Percentiles rank a stretch among this genome's conserved stretches.
Conservation (phyloP, 768 basidiomycete genomes). For the Kwoniella pini region DNA sequence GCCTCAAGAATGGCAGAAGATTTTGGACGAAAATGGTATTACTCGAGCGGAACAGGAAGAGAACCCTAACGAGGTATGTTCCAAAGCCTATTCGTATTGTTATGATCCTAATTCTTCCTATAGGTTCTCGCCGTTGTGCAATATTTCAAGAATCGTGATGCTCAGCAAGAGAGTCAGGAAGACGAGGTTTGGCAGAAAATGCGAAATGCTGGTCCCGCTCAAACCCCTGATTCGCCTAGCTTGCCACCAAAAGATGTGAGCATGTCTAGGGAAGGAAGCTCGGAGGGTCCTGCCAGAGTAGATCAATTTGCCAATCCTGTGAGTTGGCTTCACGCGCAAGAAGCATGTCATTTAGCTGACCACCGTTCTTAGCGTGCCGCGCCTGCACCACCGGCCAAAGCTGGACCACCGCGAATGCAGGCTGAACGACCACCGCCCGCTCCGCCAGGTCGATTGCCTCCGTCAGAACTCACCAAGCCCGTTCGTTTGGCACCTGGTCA, state of each 20-base stretch:
- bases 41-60: slow-evolving; percentile 92
- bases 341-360: neutral
- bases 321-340: slow-evolving; percentile 11
- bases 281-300: slow-evolving; percentile 24
- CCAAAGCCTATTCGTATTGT: neutral
- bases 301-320: slow-evolving; percentile 52
- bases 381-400: slow-evolving; percentile 45
- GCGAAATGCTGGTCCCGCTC: slow-evolving; percentile 40
- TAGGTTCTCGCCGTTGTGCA: slow-evolving; percentile 89
- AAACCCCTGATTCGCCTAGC: slow-evolving; percentile 13
- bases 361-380: slow-evolving; percentile 39
- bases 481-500: slow-evolving; percentile 47
- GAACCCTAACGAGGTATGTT: slow-evolving; percentile 84
- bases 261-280: slow-evolving; percentile 45
- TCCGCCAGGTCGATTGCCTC: slow-evolving; percentile 34
- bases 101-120: too few species aligned
- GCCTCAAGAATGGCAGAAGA: slow-evolving; percentile 98
- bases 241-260: slow-evolving; percentile 31
- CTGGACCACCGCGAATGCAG: slow-evolving; percentile 26
- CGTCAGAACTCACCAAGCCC: slow-evolving; percentile 32
- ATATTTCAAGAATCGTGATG: slow-evolving; percentile 82
- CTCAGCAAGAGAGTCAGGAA: slow-evolving; percentile 57
- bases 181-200: slow-evolving; percentile 59
- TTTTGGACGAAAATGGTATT: slow-evolving; percentile 87
- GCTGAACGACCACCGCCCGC: slow-evolving; percentile 41